Conservation (phyloP, 2,329 filamentous ascomycete species). For the Ceratocystis albifundus region DNA sequence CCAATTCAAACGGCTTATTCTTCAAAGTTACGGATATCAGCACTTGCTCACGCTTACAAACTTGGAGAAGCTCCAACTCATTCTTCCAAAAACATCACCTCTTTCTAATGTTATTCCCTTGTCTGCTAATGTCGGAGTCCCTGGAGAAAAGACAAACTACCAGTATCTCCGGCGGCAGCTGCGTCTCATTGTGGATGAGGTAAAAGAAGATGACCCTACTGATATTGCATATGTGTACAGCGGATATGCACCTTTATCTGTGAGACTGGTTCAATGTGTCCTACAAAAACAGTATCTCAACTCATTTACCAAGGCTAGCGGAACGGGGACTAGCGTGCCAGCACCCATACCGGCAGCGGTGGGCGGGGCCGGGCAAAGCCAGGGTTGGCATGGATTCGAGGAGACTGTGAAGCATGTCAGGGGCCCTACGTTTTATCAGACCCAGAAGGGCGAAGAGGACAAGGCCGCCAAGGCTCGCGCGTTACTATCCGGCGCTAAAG, state of each 20-base stretch:
- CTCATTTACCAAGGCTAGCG: constrained; percentile 54
- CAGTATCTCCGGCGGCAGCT: constrained; percentile 75
- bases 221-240: constrained; percentile 98
- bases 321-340: constrained; percentile 27
- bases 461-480: constrained; percentile 80
- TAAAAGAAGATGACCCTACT: constrained; percentile 86
- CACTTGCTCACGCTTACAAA: constrained; percentile 81
- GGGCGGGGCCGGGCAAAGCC: constrained; percentile 45
- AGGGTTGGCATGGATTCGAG: constrained; percentile 89
- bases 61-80: constrained; percentile 79
- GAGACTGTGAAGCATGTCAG: constrained; percentile 78
- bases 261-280: constrained; percentile 83
- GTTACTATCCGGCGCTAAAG: constrained; percentile 61
- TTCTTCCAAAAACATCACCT: constrained; percentile 65
- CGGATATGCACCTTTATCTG: constrained; percentile 85
- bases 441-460: constrained; percentile 85
- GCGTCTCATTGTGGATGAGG: constrained; percentile 85
- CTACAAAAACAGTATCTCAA: constrained; percentile 80
- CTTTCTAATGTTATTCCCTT: constrained; percentile 73
- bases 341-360: constrained; percentile 29
- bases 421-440: constrained; percentile 81
- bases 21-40: constrained; percentile 91
- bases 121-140: constrained; percentile 42
- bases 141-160: constrained; percentile 77
- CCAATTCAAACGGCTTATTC: constrained; percentile 71